Percentiles rank a stretch among this genome's conserved stretches.
Conservation (phyloP, 2,329 filamentous ascomycete genomes). For the Furcasterigmium sp. region DNA sequence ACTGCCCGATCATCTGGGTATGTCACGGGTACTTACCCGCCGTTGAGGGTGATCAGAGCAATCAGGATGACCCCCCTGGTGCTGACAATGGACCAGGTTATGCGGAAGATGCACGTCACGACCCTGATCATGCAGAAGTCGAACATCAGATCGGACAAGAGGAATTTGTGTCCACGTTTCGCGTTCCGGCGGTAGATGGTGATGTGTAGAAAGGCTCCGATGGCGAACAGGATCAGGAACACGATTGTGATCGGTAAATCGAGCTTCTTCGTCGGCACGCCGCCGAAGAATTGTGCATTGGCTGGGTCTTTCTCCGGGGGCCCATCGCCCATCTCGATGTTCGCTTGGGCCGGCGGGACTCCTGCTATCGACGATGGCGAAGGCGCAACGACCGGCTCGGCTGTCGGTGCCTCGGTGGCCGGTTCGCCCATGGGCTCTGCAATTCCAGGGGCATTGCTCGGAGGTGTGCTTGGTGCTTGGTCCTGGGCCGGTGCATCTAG, state of each 20-base stretch:
- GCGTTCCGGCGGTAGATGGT: constrained; percentile 20
- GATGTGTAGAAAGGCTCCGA: constrained; percentile 17
- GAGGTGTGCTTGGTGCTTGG: neutral
- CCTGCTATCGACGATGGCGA: no score
- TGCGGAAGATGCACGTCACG: constrained; percentile 26
- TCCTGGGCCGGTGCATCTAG: no score
- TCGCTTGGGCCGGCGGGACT: neutral
- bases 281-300: constrained; percentile 7
- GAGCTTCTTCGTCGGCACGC: constrained; percentile 8
- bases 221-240: constrained; percentile 17
- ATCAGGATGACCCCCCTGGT: constrained; percentile 23
- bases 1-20: no score
- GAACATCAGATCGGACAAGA: constrained; percentile 27
- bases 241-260: constrained; percentile 17
- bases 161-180: constrained; percentile 29
- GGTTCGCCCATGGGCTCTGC: no score
- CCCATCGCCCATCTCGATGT: neutral
- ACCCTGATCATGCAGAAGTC: constrained; percentile 29
- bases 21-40: constrained; percentile 20
- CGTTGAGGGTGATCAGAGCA: constrained; percentile 28
- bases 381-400: neutral
- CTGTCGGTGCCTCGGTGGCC: neutral
- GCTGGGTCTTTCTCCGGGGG: constrained; percentile 5
- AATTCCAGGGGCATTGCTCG: neutral
- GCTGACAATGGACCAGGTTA: constrained; percentile 24